Conservation (phyloP, 1,284 basidiomycete species). For the Boletus hoseneyae region DNA sequence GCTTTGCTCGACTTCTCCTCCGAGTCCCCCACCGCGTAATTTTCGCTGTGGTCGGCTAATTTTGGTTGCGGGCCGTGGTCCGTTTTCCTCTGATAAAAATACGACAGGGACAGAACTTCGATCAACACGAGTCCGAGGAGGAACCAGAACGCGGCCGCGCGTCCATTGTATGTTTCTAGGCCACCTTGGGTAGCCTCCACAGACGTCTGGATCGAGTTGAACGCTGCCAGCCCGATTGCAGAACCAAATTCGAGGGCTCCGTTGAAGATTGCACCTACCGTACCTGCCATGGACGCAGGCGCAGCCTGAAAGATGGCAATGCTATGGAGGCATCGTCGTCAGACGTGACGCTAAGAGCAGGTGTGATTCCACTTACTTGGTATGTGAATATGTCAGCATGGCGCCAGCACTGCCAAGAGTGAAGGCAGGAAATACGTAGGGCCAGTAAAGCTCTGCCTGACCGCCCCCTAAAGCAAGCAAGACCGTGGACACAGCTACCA, state of each 20-base stretch:
- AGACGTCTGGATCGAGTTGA: constrained; percentile 46
- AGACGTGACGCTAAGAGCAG: background rate
- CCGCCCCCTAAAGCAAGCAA: constrained; percentile 42
- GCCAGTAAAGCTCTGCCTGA: constrained; percentile 42
- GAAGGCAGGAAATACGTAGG: constrained; percentile 48
- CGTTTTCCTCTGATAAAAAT: constrained; percentile 37
- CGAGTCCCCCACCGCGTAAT: background rate
- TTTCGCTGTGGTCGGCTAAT: background rate
- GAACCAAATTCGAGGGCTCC: constrained; percentile 51
- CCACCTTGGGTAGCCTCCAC: constrained; percentile 36
- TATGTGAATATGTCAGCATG: constrained; percentile 33
- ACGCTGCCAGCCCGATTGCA: constrained; percentile 46
- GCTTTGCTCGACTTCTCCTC: background rate
- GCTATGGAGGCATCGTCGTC: constrained; percentile 25
- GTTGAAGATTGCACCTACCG: constrained; percentile 55
- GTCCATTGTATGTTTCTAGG: constrained; percentile 36
- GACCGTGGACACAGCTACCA: constrained; percentile 40
- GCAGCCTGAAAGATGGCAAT: constrained; percentile 50
- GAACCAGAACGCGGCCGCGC: constrained; percentile 49
- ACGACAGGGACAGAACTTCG: constrained; percentile 34
- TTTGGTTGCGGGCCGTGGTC: constrained; percentile 3
- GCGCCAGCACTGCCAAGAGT: constrained; percentile 42
- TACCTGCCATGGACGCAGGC: constrained; percentile 48
- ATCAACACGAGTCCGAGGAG: constrained; percentile 40
- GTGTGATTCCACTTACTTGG: constrained; percentile 33